These are phyloP conservation scores for Cryptosporidium tyzzeri DNA, from an alignment of 169 alveolate genomes.

Conservation along the genomic window DNA sequence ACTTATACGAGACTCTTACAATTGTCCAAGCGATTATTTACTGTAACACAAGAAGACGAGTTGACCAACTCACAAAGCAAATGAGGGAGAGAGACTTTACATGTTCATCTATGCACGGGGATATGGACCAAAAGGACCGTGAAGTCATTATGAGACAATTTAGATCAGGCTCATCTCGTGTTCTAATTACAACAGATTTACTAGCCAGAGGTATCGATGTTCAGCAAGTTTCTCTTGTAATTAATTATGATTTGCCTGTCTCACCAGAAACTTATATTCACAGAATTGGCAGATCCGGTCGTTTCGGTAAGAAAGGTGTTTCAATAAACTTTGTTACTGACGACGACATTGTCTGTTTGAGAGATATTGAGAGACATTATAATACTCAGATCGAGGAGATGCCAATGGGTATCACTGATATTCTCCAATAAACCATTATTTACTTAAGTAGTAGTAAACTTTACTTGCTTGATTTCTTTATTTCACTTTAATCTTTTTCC, in stretches of 20 bases:
- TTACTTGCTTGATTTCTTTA: slow-evolving; percentile 24
- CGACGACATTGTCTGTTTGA: slow-evolving; percentile 93
- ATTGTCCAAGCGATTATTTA: slow-evolving; percentile 98
- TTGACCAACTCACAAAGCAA: slow-evolving; percentile 93
- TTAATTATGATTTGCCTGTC: slow-evolving; percentile 98
- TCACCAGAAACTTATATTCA: slow-evolving; percentile 97
- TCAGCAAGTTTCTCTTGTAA: slow-evolving; percentile 97
- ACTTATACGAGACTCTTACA: slow-evolving; percentile 96
- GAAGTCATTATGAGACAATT: slow-evolving; percentile 97
- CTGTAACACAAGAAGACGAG: slow-evolving; percentile 98
- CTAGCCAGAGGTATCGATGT: slow-evolving; percentile 99
- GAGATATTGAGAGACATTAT: slow-evolving; percentile 97
- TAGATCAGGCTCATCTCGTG: slow-evolving; percentile 98
- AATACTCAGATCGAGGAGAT: slow-evolving; percentile 98
- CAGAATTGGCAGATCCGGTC: slow-evolving; percentile 99
- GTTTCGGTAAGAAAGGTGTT: slow-evolving; percentile 99
- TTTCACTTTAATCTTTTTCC: background rate
- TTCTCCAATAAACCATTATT: slow-evolving; percentile 76
- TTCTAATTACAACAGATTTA: slow-evolving; percentile 98
- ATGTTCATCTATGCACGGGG: slow-evolving; percentile 98
- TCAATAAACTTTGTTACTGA: slow-evolving; percentile 98
- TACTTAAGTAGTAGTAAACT: slow-evolving; percentile 27
- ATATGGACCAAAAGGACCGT: slow-evolving; percentile 96
- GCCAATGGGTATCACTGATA: slow-evolving; percentile 96
- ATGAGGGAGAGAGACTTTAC: slow-evolving; percentile 96